phyloP scores from a whole-genome alignment of 2,329 filamentous ascomycete species.

The Seiridium cupressi region DNA sequence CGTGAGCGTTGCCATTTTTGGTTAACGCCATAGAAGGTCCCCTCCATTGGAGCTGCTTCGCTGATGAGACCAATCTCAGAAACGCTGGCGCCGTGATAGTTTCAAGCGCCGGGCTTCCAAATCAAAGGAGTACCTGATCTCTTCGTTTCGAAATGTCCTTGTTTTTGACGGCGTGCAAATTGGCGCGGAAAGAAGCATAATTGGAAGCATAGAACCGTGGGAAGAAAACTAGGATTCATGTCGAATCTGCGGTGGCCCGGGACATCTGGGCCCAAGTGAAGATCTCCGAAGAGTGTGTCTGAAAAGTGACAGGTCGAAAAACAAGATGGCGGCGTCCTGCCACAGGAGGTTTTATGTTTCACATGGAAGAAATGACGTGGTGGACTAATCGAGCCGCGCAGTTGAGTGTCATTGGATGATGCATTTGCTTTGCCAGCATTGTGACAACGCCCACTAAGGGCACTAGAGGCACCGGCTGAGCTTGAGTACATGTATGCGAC shows the following conservation, averaged over 20 bases:
- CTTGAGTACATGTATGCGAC: too few relatives aligned
- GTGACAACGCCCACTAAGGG: too few relatives aligned
- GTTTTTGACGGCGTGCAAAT: neutral
- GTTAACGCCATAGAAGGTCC: neutral
- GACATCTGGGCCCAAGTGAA: neutral
- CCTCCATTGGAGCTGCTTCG: neutral
- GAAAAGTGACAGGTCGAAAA: neutral
- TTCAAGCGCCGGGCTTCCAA: neutral
- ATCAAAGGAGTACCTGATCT: neutral
- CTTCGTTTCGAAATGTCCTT: neutral
- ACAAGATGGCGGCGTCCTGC: neutral
- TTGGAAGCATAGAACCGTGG: neutral
- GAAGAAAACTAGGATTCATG: neutral
- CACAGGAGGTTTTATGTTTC: too few relatives aligned
- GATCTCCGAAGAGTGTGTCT: neutral
- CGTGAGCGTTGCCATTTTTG: neutral
- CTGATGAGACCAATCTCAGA: neutral
- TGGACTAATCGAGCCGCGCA: too few relatives aligned
- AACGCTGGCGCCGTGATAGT: constrained; percentile 2
- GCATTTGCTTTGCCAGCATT: too few relatives aligned
- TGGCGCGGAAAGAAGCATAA: neutral
- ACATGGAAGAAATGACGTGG: too few relatives aligned
- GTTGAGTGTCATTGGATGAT: too few relatives aligned
- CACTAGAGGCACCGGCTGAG: too few relatives aligned
- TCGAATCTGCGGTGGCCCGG: neutral